phyloP scores from a whole-genome alignment of 257 asterid genomes.

The Nyctanthes arbortristis region DNA sequence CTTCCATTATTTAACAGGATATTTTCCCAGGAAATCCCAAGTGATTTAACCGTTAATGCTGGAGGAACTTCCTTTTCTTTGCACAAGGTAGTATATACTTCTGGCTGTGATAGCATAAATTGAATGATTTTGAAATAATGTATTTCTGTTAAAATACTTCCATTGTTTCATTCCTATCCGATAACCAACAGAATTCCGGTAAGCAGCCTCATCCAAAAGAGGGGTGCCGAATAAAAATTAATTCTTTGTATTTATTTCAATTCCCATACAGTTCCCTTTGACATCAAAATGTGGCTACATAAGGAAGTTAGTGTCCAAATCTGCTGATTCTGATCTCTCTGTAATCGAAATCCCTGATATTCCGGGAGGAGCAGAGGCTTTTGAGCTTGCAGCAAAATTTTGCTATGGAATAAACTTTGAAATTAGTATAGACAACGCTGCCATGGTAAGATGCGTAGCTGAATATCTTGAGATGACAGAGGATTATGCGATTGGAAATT shows the following conservation, averaged over 20 bases:
- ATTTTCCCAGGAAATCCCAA: slow-evolving; percentile 75
- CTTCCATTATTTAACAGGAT: slow-evolving; percentile 46
- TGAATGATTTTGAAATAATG: neutral
- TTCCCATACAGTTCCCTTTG: slow-evolving; percentile 66
- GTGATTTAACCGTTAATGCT: slow-evolving; percentile 69
- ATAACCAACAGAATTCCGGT: neutral
- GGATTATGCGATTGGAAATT: slow-evolving; percentile 60
- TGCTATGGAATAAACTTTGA: slow-evolving; percentile 87
- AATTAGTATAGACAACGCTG: slow-evolving; percentile 67
- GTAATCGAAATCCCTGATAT: slow-evolving; percentile 57
- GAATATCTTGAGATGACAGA: slow-evolving; percentile 89
- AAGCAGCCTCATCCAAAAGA: neutral
- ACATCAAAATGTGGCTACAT: slow-evolving; percentile 81
- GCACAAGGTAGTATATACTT: slow-evolving; percentile 60
- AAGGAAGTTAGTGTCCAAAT: slow-evolving; percentile 55
- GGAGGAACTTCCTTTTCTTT: slow-evolving; percentile 68
- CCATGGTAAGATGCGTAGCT: slow-evolving; percentile 67
- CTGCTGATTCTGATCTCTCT: slow-evolving; percentile 42
- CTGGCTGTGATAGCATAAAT: neutral
- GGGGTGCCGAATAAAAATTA: neutral
- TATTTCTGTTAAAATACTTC: no score
- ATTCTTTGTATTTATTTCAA: neutral
- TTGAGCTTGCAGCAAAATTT: slow-evolving; percentile 83
- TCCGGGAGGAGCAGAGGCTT: slow-evolving; percentile 86
- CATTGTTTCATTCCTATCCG: neutral